Evolutionary conservation across 1,139 yeast genomes (phyloP).

Genomic region (Pichia sp.): DNA sequence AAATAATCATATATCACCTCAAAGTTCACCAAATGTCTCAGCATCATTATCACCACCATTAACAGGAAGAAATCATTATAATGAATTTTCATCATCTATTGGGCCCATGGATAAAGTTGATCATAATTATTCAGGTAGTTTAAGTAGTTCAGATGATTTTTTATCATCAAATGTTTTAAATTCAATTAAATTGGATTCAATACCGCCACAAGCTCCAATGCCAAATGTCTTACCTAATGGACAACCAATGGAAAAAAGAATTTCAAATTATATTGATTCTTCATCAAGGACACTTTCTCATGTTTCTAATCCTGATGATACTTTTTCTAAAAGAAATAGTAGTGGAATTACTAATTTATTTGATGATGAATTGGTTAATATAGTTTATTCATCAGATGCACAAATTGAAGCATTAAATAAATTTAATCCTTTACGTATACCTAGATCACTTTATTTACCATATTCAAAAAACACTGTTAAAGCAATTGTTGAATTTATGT

Average conservation of each 20-base stretch:
- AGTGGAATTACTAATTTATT: neutral
- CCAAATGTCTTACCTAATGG: conserved; percentile 31
- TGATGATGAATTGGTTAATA: neutral
- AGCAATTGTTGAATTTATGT: conserved; percentile 65
- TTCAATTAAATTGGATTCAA: conserved; percentile 3
- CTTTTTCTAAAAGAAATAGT: neutral
- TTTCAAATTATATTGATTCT: neutral
- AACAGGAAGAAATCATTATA: neutral
- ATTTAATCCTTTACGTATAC: conserved; percentile 32
- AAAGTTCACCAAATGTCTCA: neutral
- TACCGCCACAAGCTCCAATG: conserved; percentile 38
- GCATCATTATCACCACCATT: neutral
- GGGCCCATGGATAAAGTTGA: neutral
- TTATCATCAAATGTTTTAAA: neutral
- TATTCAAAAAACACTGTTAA: conserved; percentile 53
- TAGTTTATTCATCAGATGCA: neutral
- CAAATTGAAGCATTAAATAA: neutral
- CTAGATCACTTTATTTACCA: conserved; percentile 63
- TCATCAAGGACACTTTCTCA: conserved; percentile 1
- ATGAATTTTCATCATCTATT: neutral
- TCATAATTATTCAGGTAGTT: neutral
- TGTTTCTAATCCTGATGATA: neutral
- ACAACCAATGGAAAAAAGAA: neutral
- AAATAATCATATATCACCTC: neutral
- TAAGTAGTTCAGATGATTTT: neutral